These are phyloP conservation scores for Tuber magnatum DNA, from an alignment of 495 filamentous ascomycete genomes.

Conservation along the genomic window DNA sequence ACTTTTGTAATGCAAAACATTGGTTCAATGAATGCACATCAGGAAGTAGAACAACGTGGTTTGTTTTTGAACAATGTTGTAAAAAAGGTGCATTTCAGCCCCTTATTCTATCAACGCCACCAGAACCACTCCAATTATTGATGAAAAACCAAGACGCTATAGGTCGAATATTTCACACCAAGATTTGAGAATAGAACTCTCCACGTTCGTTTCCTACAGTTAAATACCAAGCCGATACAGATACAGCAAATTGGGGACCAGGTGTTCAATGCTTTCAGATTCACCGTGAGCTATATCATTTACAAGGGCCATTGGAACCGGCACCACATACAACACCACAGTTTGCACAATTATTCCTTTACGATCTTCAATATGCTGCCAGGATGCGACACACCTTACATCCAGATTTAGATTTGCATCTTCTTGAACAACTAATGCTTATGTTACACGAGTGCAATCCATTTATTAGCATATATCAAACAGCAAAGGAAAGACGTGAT, in stretches of 20 bases:
- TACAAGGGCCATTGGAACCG: background rate
- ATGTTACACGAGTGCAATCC: background rate
- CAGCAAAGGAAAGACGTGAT: background rate
- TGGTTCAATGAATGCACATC: background rate
- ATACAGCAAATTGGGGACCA: background rate
- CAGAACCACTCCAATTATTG: background rate
- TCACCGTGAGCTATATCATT: background rate
- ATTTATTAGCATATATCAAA: background rate
- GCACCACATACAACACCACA: background rate
- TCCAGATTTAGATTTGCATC: background rate
- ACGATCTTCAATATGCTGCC: background rate
- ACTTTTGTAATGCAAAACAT: background rate
- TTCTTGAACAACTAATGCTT: background rate
- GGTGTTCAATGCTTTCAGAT: background rate
- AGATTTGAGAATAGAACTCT: background rate
- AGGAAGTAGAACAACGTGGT: background rate
- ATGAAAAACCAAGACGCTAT: background rate
- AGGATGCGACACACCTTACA: background rate
- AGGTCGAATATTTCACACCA: background rate
- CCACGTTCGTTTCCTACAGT: background rate
- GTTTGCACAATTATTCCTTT: background rate
- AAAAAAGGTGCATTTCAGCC: background rate
- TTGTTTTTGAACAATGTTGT: background rate
- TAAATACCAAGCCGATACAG: background rate
- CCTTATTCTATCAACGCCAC: accelerated